A percentile compares a stretch with the other conserved stretches of the same genome.
Evolutionary conservation across 768 basidiomycete species (phyloP).

Genomic region (Suillus clintonianus): DNA sequence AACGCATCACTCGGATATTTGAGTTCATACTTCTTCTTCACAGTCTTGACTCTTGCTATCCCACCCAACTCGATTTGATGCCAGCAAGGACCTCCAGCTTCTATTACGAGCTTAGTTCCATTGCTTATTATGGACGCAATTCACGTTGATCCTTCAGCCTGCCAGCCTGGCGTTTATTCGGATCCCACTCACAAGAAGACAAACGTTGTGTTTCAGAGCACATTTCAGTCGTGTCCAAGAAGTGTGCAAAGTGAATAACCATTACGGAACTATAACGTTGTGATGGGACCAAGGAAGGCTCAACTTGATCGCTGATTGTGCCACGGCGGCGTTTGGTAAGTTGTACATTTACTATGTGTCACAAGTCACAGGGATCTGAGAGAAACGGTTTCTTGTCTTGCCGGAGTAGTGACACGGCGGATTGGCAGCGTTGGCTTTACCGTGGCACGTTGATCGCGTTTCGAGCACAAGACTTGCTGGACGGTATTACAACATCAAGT

Average conservation of each 20-base stretch:
- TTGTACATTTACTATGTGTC: not conserved
- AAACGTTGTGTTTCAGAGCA: not conserved
- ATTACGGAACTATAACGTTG: not conserved
- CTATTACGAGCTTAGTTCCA: constrained; percentile 2
- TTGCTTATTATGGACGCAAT: not conserved
- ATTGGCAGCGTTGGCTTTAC: not conserved
- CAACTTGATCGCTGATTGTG: not conserved
- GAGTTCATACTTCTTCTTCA: not conserved
- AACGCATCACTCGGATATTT: not conserved
- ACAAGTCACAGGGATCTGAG: not conserved
- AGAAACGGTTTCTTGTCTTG: not conserved
- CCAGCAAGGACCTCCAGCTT: not conserved
- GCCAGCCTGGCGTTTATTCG: not conserved
- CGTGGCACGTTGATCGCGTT: not conserved
- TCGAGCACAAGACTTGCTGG: not conserved
- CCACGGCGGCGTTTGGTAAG: not conserved
- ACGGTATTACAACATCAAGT: not conserved
- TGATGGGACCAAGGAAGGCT: not conserved
- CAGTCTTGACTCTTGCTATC: not conserved
- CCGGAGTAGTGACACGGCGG: not conserved
- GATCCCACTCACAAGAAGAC: not conserved
- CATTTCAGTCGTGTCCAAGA: not conserved
- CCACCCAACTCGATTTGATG: not conserved
- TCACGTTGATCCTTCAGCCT: not conserved
- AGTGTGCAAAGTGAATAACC: not conserved